These are phyloP conservation scores for Blastobotrys robertii DNA, from an alignment of 805 yeast genomes.

Conservation along the genomic window DNA sequence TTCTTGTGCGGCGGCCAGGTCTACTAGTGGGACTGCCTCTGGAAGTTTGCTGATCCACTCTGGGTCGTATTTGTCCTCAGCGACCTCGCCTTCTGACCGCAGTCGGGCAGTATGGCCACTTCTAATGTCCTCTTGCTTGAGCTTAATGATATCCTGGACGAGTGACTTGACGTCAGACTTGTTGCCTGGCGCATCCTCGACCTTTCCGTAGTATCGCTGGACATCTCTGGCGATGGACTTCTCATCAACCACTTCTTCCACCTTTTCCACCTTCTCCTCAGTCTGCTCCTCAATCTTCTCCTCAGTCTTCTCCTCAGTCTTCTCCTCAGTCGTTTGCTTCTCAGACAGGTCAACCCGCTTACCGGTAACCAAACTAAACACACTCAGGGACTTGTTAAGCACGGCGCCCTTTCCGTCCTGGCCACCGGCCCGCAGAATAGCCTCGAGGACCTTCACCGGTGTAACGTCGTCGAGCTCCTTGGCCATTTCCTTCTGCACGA, in stretches of 20 bases:
- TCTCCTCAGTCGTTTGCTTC: constrained; percentile 19
- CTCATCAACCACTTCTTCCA: constrained; percentile 17
- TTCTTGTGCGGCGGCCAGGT: constrained; percentile 39
- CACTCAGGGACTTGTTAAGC: constrained; percentile 12
- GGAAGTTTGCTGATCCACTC: constrained; percentile 42
- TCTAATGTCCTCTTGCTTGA: constrained; percentile 18
- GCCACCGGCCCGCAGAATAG: constrained; percentile 13
- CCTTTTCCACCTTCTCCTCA: too few species aligned
- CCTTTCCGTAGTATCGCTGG: constrained; percentile 8
- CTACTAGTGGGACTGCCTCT: constrained; percentile 33
- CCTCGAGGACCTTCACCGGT: constrained; percentile 26
- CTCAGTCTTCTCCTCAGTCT: constrained; percentile 2
- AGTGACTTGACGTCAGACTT: constrained; percentile 24
- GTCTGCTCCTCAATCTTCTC: constrained; percentile 1
- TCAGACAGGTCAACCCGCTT: constrained; percentile 19
- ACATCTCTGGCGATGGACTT: constrained; percentile 1
- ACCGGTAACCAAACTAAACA: constrained; percentile 19
- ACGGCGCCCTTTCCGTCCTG: constrained; percentile 12
- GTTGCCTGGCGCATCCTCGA: constrained; percentile 11
- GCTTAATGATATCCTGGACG: constrained; percentile 22
- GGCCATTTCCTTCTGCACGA: constrained; percentile 34
- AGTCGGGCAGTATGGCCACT: constrained; percentile 9
- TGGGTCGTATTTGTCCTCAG: constrained; percentile 36
- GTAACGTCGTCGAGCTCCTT: constrained; percentile 24
- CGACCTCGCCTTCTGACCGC: constrained; percentile 9